A percentile compares a stretch with the other conserved stretches of the same genome.
These are phyloP conservation scores for Mallotus japonicus DNA, from an alignment of 441 rosid species.

Conservation along the genomic window DNA sequence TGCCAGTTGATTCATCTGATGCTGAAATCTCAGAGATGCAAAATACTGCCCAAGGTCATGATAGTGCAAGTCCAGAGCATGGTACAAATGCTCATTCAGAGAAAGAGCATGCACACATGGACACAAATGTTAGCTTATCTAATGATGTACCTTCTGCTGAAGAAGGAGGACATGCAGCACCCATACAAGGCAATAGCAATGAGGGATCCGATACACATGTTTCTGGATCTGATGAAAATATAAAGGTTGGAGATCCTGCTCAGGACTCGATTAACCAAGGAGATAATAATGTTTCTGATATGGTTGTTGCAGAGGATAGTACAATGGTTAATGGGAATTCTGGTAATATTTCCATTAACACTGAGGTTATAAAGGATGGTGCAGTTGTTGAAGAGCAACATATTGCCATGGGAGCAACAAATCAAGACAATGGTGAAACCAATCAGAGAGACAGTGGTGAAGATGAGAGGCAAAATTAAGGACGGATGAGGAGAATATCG, in stretches of 20 bases:
- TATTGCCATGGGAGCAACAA: slow-evolving; percentile 9
- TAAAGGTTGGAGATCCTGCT: background rate
- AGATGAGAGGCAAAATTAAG: slow-evolving; percentile 10
- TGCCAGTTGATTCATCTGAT: slow-evolving; percentile 19
- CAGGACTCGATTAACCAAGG: background rate
- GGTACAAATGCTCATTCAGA: slow-evolving; percentile 26
- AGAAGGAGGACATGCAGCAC: slow-evolving; percentile 7
- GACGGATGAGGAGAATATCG: slow-evolving; percentile 3
- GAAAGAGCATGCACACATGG: slow-evolving; percentile 19
- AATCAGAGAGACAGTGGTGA: slow-evolving; percentile 14
- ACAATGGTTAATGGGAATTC: slow-evolving; percentile 13
- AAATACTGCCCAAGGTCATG: slow-evolving; percentile 9
- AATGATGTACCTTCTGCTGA: slow-evolving; percentile 8
- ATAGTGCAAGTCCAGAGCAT: slow-evolving; percentile 2
- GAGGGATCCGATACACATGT: background rate
- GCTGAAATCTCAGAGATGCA: slow-evolving; percentile 22
- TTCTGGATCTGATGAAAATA: background rate
- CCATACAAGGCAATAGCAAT: background rate
- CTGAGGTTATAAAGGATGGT: slow-evolving; percentile 18
- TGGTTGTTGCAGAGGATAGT: slow-evolving; percentile 12
- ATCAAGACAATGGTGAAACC: slow-evolving; percentile 13
- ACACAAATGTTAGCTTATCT: slow-evolving; percentile 18
- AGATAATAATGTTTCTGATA: background rate
- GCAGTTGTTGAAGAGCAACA: slow-evolving; percentile 11
- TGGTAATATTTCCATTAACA: slow-evolving; percentile 6